phyloP scores from a whole-genome alignment of 1,284 basidiomycete genomes.

The Anthracocystis walkeri region DNA sequence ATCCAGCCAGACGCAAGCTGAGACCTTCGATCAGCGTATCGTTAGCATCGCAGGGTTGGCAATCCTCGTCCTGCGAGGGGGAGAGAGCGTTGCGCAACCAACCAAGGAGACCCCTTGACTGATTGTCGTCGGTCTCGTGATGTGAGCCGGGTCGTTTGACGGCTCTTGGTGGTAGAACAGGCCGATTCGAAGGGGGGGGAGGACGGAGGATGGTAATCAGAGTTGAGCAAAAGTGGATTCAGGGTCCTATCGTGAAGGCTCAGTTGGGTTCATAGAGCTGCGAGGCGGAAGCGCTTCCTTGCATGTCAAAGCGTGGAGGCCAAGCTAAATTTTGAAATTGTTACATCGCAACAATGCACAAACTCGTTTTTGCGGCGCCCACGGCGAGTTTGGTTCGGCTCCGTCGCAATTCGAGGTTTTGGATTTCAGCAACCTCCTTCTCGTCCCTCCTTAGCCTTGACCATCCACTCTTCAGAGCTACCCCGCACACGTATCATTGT shows the following conservation, averaged over 20 bases:
- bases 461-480: background rate
- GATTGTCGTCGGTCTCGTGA: background rate
- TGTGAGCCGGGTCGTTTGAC: background rate
- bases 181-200: background rate
- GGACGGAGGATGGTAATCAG: background rate
- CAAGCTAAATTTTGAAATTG: background rate
- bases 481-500: no score
- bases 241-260: slow-evolving; percentile 8
- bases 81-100: background rate
- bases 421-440: background rate
- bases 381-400: slow-evolving; percentile 5
- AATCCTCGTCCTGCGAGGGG: slow-evolving; percentile 5
- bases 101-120: background rate
- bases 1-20: slow-evolving; percentile 1
- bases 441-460: background rate
- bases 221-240: background rate
- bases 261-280: slow-evolving; percentile 4
- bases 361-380: background rate
- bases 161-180: background rate
- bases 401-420: slow-evolving; percentile 17
- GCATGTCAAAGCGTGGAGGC: slow-evolving; percentile 8
- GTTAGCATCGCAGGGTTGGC: slow-evolving; percentile 18
- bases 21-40: background rate
- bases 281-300: background rate
- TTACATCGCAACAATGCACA: slow-evolving; percentile 1